Base-by-base conservation (phyloP, 2,329 filamentous ascomycete genomes). In the Cryphonectria japonica region DNA sequence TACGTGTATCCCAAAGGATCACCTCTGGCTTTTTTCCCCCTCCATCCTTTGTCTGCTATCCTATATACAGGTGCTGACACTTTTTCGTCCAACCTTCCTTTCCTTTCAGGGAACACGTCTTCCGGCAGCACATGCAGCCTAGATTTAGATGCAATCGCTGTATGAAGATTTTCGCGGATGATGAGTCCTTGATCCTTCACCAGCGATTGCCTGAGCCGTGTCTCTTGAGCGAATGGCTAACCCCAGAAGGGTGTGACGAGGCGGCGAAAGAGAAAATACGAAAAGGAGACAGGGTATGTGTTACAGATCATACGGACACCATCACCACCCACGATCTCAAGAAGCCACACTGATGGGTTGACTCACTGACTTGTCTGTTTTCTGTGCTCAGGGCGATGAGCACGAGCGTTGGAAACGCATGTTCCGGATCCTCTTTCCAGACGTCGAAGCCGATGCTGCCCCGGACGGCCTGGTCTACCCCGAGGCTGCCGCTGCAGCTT, bases 241-340 rank as follows among this genome's bases (percentile, higher is more conserved):
- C 84, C 59, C 78, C 79, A 1, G 82, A 82, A 57, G 82, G 83
- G 0, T 83, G 83, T 75, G 82, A 87, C 59, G 82, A 84, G 41
- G 78, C 87, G 22, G 75, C 77, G 66, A 75, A 77, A 72, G 76
- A 75, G 29, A 69, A 69, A 63, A 68, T 78, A 6, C 72, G 71
- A 7, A 67, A 68, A 11, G 72, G 77, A 32, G 73, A 75, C 66
- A 75, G 76, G 69, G 16, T 71, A 2, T 37, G 72, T 19, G 43
- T 66, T 54, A 14, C 68, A 76, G 57, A 71, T 70, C 37, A 9
- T 34, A 37, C 41, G 34, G 41, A 29, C 19, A 37, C 32, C 13
- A 19, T 32, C 14, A 29, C 26, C n/a, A 54, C 43, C 8, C 34
- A 50, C 4, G 26, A n/a, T 66, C 41, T 5, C 6, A 34, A 34